Base-by-base conservation (phyloP, 1,284 basidiomycete species). In the Bothia castanella region DNA sequence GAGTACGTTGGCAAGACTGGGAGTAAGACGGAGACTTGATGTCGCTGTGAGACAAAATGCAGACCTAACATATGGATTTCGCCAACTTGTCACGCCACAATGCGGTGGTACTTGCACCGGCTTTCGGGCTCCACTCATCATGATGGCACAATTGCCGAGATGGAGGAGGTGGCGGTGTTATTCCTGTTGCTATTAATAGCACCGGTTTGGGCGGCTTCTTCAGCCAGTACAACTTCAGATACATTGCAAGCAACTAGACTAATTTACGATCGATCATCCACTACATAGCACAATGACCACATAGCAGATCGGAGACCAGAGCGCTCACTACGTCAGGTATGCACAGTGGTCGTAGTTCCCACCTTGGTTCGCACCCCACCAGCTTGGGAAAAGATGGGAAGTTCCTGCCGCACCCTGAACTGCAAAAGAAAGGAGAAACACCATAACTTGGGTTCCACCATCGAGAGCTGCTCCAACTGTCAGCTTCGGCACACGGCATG, bases 381-480 rank as follows among this genome's bases (percentile, higher is more conserved):
- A 84, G 42, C 71, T 50, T 3, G 83, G 82, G 73, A 87, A 86
- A 12, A 78, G 68, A 49, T 74, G 72, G 3, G 76, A 58, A 4
- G 62, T 62, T 1, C 86, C 85, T 5, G 77, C 75, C 11, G 83
- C 85, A 46, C 86, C 86, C 59, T 81, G 81, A 13, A 89, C 83
- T 1, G 84, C 83, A 59, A 88, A 88, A 2, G 81, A 82, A 16
- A 87, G 70, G 31, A 88, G 74, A 63, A 88, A 87, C 27, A 85
- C 76, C 74, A 87, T 82, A 30, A 85, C 76, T 62, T 87, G 79
- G 4, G 79, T 74, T 11, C 83, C 83, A 19, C 82, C 82, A 47
- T 83, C 82, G 36, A 82, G 69, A 4, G 80, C 82, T 49, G 29
- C 25, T 25, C 25, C 25, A 25, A 25, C 25, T 25, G 25, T 25